A percentile compares a stretch with the other conserved stretches of the same genome.
Evolutionary conservation across 2,329 filamentous ascomycete species (phyloP).

Genomic region (Rhinocladiella similis): DNA sequence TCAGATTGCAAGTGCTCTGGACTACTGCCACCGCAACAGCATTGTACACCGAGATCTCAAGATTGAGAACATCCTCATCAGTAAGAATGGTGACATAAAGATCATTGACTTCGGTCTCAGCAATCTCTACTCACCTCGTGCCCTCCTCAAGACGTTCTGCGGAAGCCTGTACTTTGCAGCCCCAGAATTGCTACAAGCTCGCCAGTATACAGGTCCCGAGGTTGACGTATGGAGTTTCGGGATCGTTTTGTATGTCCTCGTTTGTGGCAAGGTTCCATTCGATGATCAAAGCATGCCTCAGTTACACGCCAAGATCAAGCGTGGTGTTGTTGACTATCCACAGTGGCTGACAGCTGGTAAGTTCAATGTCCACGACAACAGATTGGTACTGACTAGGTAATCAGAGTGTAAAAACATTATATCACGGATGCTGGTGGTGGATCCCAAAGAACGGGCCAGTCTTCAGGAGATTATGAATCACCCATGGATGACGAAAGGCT

Average conservation of each 20-base stretch:
- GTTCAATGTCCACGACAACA: slow-evolving; percentile 34
- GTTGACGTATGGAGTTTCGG: slow-evolving; percentile 99
- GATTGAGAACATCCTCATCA: slow-evolving; percentile 99
- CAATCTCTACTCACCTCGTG: slow-evolving; percentile 86
- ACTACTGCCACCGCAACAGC: slow-evolving; percentile 97
- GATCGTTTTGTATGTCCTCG: slow-evolving; percentile 93
- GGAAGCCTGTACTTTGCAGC: slow-evolving; percentile 97
- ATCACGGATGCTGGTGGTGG: slow-evolving; percentile 92
- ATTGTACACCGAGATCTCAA: slow-evolving; percentile 97
- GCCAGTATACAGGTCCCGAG: slow-evolving; percentile 92
- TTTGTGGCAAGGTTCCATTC: slow-evolving; percentile 97
- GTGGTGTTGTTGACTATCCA: slow-evolving; percentile 92
- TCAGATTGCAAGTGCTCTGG: slow-evolving; percentile 92
- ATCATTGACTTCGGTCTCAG: slow-evolving; percentile 98
- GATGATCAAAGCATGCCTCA: slow-evolving; percentile 99
- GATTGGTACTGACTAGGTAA: slow-evolving; percentile 38
- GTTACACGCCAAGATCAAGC: slow-evolving; percentile 97
- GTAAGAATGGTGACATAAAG: slow-evolving; percentile 98
- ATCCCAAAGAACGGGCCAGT: slow-evolving; percentile 81
- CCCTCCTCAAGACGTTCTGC: slow-evolving; percentile 92
- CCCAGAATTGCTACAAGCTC: slow-evolving; percentile 88
- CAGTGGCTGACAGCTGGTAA: slow-evolving; percentile 86
- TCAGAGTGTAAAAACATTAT: slow-evolving; percentile 87
- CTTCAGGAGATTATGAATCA: slow-evolving; percentile 92
- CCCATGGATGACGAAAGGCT: slow-evolving; percentile 94